phyloP scores from a whole-genome alignment of 2,329 filamentous ascomycete genomes.

The Cladosporium cucumerinum region DNA sequence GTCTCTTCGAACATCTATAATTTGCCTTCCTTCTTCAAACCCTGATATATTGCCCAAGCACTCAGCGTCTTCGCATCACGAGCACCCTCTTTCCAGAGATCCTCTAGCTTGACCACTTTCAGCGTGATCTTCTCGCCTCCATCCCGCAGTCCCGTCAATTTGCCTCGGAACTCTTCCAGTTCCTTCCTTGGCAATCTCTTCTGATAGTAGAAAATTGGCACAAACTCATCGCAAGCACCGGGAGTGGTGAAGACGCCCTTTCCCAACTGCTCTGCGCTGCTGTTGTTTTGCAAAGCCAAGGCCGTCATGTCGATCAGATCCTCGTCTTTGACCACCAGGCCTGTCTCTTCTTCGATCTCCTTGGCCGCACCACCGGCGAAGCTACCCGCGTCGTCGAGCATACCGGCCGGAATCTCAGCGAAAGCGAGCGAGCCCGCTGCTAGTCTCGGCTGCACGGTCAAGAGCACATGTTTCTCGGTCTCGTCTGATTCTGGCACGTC shows the following conservation, averaged over 20 bases:
- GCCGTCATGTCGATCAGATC: constrained; percentile 55
- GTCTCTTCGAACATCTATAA: constrained; percentile 29
- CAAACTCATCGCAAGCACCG: constrained; percentile 58
- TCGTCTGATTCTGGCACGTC: constrained; percentile 43
- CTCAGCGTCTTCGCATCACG: constrained; percentile 56
- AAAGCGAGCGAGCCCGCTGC: constrained; percentile 55
- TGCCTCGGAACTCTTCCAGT: constrained; percentile 51
- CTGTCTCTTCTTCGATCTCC: constrained; percentile 58
- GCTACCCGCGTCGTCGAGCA: constrained; percentile 55
- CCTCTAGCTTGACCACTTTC: constrained; percentile 50
- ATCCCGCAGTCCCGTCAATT: constrained; percentile 52
- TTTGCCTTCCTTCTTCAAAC: constrained; percentile 47
- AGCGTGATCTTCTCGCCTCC: constrained; percentile 59
- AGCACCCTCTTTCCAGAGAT: constrained; percentile 53
- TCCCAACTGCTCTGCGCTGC: constrained; percentile 41
- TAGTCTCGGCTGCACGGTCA: constrained; percentile 57
- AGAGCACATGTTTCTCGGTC: constrained; percentile 48
- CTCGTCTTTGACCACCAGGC: constrained; percentile 47
- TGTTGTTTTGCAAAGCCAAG: constrained; percentile 39
- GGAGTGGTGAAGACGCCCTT: constrained; percentile 52
- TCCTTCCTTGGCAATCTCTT: constrained; percentile 49
- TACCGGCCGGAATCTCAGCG: constrained; percentile 57
- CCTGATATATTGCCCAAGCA: constrained; percentile 55
- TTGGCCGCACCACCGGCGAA: constrained; percentile 55
- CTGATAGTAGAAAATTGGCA: constrained; percentile 55